phyloP scores from a whole-genome alignment of 1,139 yeast genomes.

The Diutina siamensis region DNA sequence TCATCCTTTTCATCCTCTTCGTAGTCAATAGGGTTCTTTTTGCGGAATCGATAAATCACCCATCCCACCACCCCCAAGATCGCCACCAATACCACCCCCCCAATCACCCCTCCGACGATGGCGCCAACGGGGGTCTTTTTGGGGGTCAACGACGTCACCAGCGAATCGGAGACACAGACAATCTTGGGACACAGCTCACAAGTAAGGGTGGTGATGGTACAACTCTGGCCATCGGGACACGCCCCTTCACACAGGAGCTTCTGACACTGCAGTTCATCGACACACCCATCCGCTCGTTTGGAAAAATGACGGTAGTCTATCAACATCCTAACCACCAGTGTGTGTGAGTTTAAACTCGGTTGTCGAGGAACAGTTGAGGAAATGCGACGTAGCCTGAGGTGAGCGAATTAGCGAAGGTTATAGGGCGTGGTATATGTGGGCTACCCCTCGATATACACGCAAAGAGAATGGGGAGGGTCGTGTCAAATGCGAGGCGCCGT shows the following conservation, averaged over 20 bases:
- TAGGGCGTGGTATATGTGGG: neutral
- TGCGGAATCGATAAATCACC: conserved; percentile 16
- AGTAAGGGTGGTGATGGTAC: conserved; percentile 40
- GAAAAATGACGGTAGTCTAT: conserved; percentile 2
- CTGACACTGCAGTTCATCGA: conserved; percentile 1
- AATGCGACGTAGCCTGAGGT: neutral
- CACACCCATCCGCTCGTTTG: conserved; percentile 5
- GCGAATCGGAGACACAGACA: conserved; percentile 25
- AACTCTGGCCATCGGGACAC: conserved; percentile 42
- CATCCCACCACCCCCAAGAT: conserved; percentile 22
- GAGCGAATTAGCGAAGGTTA: neutral
- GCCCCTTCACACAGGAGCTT: conserved; percentile 7
- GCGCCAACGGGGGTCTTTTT: conserved; percentile 60
- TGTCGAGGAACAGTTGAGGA: neutral
- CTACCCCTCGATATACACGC: neutral
- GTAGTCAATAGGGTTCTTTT: conserved; percentile 10
- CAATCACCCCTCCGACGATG: conserved; percentile 36
- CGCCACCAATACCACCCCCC: conserved; percentile 20
- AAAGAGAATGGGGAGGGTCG: neutral
- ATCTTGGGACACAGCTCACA: conserved; percentile 46
- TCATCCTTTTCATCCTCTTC: conserved; percentile 3
- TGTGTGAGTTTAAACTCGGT: neutral
- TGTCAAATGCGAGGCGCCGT: conserved; percentile 3
- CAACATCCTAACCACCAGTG: neutral
- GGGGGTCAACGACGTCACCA: conserved; percentile 12